phyloP scores from a whole-genome alignment of 495 filamentous ascomycete genomes.

The Staphylotrichum longicolle region DNA sequence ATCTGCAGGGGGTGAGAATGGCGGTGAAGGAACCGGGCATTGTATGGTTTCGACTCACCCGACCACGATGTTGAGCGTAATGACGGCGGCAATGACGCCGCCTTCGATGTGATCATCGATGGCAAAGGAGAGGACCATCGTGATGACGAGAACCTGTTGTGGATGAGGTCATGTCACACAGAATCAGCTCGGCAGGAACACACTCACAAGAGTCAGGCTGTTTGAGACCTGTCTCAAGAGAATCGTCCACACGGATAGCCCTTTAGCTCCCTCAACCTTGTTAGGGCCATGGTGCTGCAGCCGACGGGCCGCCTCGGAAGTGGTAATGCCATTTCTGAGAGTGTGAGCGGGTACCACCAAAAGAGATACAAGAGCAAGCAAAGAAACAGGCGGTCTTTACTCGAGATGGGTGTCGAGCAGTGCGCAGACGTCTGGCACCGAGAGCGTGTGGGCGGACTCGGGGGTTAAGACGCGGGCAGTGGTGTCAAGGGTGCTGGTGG shows the following conservation, averaged over 20 bases:
- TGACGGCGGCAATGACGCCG: conserved; percentile 77
- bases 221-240: conserved; percentile 56
- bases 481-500: conserved; percentile 14
- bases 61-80: conserved; percentile 74
- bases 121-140: conserved; percentile 79
- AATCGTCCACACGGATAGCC: conserved; percentile 54
- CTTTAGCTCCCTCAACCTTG: conserved; percentile 50
- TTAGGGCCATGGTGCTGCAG: conserved; percentile 51
- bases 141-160: conserved; percentile 69
- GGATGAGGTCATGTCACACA: neutral
- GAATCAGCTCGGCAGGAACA: neutral
- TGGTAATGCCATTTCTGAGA: conserved; percentile 41
- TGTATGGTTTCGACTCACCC: conserved; percentile 33
- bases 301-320: conserved; percentile 42
- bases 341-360: neutral
- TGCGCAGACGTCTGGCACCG: conserved; percentile 29
- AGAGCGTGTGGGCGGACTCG: conserved; percentile 30
- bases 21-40: neutral
- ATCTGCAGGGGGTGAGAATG: conserved; percentile 41
- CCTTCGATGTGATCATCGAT: conserved; percentile 82
- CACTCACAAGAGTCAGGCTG: conserved; percentile 42
- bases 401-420: conserved; percentile 30
- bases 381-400: conserved; percentile 14
- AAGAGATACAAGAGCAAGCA: neutral
- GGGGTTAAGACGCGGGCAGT: conserved; percentile 18